Conservation (phyloP, 2,329 filamentous ascomycete species). For the Coniochaeta pulveracea region DNA sequence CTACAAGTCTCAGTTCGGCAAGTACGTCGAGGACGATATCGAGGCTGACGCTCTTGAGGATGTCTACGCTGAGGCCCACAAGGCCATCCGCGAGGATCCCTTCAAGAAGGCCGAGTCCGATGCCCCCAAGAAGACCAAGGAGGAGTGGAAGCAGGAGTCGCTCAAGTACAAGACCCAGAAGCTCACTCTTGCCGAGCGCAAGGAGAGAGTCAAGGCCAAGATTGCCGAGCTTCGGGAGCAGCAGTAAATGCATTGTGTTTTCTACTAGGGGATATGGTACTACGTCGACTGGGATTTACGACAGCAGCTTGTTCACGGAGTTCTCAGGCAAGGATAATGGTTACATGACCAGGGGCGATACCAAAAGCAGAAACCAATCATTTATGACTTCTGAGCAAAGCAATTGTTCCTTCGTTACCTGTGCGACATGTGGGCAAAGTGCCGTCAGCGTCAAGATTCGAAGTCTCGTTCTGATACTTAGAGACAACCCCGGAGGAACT, state of each 20-base stretch:
- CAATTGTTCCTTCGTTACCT: constrained; percentile 1
- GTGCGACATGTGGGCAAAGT: background rate
- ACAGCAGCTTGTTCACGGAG: constrained; percentile 14
- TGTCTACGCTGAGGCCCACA: constrained; percentile 88
- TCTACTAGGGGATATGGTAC: constrained; percentile 9
- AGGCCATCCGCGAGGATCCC: constrained; percentile 93
- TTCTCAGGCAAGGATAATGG: constrained; percentile 10
- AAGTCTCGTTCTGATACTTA: too few species aligned
- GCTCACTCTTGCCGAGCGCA: constrained; percentile 74
- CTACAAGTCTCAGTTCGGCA: constrained; percentile 95
- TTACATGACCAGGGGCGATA: constrained; percentile 14
- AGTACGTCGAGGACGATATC: constrained; percentile 94
- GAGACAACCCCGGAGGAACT: too few species aligned
- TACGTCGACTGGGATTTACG: constrained; percentile 7
- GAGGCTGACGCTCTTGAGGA: constrained; percentile 97
- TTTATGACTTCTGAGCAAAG: background rate
- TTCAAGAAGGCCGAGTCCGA: constrained; percentile 79
- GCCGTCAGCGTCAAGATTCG: too few species aligned
- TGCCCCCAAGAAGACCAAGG: constrained; percentile 88
- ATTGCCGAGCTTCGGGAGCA: constrained; percentile 68
- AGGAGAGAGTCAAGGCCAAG: constrained; percentile 76
- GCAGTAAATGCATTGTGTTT: constrained; percentile 17
- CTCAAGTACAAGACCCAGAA: constrained; percentile 75
- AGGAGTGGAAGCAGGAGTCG: constrained; percentile 91
- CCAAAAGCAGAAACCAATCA: constrained; percentile 16